phyloP scores from a whole-genome alignment of 352 stramenopile species.

The Globisporangium alternatum region DNA sequence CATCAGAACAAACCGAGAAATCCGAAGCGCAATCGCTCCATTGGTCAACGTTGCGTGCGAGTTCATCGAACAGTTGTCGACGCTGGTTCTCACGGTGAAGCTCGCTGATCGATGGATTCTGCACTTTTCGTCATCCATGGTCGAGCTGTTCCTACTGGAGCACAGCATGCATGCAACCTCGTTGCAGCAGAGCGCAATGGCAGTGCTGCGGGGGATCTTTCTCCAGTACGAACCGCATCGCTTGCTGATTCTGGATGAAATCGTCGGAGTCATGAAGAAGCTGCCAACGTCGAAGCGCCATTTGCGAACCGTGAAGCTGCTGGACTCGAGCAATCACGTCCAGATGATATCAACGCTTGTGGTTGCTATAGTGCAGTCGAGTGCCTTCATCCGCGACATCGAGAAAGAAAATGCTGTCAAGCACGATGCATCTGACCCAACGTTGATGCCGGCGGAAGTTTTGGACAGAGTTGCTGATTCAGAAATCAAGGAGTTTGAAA shows the following conservation, averaged over 20 bases:
- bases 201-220: slow-evolving; percentile 65
- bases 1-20: slow-evolving; percentile 46
- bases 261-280: slow-evolving; percentile 78
- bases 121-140: slow-evolving; percentile 64
- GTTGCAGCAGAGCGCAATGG: slow-evolving; percentile 61
- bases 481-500: slow-evolving; percentile 15
- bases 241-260: slow-evolving; percentile 55
- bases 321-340: slow-evolving; percentile 40
- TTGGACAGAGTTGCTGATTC: slow-evolving; percentile 16
- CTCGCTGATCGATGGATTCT: slow-evolving; percentile 78
- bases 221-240: slow-evolving; percentile 62
- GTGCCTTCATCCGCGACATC: slow-evolving; percentile 20
- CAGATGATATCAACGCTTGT: slow-evolving; percentile 74
- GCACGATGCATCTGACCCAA: slow-evolving; percentile 10
- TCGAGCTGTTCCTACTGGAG: slow-evolving; percentile 70
- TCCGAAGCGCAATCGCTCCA: slow-evolving; percentile 51
- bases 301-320: slow-evolving; percentile 66
- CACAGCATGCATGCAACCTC: slow-evolving; percentile 49
- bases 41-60: slow-evolving; percentile 64
- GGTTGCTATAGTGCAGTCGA: slow-evolving; percentile 63
- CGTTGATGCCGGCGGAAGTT: slow-evolving; percentile 21
- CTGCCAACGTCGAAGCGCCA: slow-evolving; percentile 69
- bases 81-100: slow-evolving; percentile 59
- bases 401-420: slow-evolving; percentile 9
- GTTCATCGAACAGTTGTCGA: slow-evolving; percentile 68